Evolutionary conservation across 331 rosid species (phyloP).

Genomic region (Acacia pycnantha): DNA sequence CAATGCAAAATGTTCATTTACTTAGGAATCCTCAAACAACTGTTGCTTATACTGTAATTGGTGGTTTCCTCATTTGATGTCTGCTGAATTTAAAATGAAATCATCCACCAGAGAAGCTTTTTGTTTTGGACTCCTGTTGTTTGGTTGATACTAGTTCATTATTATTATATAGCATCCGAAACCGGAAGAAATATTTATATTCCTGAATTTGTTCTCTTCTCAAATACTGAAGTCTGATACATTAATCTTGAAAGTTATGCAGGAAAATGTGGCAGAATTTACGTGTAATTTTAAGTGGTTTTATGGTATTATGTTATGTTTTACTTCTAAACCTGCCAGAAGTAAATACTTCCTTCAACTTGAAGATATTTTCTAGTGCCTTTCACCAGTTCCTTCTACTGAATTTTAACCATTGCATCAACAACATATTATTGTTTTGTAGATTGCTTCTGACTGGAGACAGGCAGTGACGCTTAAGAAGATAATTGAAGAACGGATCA

Average conservation of each 20-base stretch:
- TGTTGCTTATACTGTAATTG: neutral
- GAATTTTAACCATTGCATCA: neutral
- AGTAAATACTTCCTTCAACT: neutral
- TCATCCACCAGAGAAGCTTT: neutral
- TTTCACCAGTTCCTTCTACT: neutral
- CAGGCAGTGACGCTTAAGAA: conserved; percentile 72
- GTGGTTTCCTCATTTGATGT: neutral
- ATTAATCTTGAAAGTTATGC: neutral
- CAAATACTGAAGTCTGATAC: neutral
- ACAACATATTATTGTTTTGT: conserved; percentile 18
- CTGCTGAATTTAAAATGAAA: neutral
- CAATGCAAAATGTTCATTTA: neutral
- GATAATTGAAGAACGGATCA: conserved; percentile 56
- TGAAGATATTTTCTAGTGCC: neutral
- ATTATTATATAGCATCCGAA: neutral
- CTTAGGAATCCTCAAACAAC: neutral
- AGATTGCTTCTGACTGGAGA: conserved; percentile 96
- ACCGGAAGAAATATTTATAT: neutral
- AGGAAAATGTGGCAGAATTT: neutral
- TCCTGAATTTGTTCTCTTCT: neutral
- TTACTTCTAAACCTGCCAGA: neutral
- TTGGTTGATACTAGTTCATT: conserved; percentile 7
- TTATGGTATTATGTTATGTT: neutral
- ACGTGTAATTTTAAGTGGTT: neutral
- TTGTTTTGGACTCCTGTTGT: neutral